Conservation (phyloP, 1,284 basidiomycete species). For the Naganishia sp. region DNA sequence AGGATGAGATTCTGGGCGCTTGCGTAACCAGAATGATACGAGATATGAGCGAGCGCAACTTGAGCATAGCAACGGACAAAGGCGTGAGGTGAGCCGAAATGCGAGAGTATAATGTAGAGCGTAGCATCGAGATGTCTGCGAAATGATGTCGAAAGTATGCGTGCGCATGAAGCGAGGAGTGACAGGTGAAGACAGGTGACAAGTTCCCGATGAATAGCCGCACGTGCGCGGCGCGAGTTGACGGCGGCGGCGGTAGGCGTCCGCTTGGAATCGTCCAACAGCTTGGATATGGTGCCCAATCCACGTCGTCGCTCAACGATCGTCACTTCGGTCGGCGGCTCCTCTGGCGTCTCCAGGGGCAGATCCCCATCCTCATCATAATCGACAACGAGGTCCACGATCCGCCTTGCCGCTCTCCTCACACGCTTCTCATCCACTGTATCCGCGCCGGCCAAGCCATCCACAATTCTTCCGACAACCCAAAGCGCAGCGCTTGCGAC, state of each 20-base stretch:
- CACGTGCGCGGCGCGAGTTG: conserved; percentile 36
- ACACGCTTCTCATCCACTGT: conserved; percentile 56
- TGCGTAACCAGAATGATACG: conserved; percentile 73
- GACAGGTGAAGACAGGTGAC: conserved; percentile 65
- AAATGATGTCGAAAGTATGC: conserved; percentile 60
- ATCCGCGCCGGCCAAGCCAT: conserved; percentile 61
- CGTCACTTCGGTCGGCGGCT: conserved; percentile 41
- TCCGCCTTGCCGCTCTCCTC: conserved; percentile 65
- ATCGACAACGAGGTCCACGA: conserved; percentile 66
- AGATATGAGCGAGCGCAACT: conserved; percentile 67
- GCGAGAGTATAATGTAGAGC: conserved; percentile 80
- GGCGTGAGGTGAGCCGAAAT: conserved; percentile 68
- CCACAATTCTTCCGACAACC: conserved; percentile 72
- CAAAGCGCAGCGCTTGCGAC: conserved; percentile 73
- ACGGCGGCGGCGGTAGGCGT: conserved; percentile 30
- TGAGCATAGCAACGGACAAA: conserved; percentile 71
- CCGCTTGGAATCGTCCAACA: conserved; percentile 22
- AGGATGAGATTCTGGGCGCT: conserved; percentile 78
- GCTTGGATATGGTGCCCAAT: conserved; percentile 15
- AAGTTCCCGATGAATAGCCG: conserved; percentile 59
- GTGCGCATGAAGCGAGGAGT: conserved; percentile 67
- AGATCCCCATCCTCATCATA: conserved; percentile 63
- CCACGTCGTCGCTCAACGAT: conserved; percentile 26
- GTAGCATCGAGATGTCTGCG: conserved; percentile 70
- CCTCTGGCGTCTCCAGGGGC: conserved; percentile 38